Conservation (phyloP, 768 basidiomycete genomes). For the Suillus ampliporus region DNA sequence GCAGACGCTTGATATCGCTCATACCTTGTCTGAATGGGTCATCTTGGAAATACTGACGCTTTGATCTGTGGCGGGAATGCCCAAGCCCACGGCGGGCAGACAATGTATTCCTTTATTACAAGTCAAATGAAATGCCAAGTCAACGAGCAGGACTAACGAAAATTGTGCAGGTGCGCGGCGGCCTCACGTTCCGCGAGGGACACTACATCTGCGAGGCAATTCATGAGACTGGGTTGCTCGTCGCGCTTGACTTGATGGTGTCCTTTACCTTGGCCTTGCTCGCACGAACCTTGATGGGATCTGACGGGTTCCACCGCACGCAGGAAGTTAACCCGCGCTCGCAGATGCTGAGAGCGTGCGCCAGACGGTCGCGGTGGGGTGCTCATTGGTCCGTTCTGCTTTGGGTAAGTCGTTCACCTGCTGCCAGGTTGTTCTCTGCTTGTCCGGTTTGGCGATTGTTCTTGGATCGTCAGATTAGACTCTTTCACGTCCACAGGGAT, state of each 20-base stretch:
- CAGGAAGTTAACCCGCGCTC: constrained; percentile 94
- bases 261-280: constrained; percentile 1
- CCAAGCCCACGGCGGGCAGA: too few species aligned
- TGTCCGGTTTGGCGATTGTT: not conserved
- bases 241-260: constrained; percentile 95
- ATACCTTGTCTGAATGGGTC: not conserved
- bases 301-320: constrained; percentile 11
- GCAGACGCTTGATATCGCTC: not conserved
- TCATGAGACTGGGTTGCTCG: constrained; percentile 89
- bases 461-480: not conserved
- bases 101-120: not conserved
- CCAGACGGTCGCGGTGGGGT: constrained; percentile 91
- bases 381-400: constrained; percentile 81
- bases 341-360: constrained; percentile 73
- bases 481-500: not conserved
- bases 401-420: constrained; percentile 59
- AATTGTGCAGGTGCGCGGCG: constrained; percentile 76
- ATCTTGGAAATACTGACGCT: not conserved
- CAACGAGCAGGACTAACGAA: constrained; percentile 4
- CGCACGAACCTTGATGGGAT: not conserved
- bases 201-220: constrained; percentile 96
- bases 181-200: constrained; percentile 94
- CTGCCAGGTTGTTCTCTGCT: not conserved
- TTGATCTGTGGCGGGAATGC: too few species aligned
- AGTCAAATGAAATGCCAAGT: constrained; percentile 15